Conservation (phyloP, 169 alveolate species). For the Eimeria sp. region DNA sequence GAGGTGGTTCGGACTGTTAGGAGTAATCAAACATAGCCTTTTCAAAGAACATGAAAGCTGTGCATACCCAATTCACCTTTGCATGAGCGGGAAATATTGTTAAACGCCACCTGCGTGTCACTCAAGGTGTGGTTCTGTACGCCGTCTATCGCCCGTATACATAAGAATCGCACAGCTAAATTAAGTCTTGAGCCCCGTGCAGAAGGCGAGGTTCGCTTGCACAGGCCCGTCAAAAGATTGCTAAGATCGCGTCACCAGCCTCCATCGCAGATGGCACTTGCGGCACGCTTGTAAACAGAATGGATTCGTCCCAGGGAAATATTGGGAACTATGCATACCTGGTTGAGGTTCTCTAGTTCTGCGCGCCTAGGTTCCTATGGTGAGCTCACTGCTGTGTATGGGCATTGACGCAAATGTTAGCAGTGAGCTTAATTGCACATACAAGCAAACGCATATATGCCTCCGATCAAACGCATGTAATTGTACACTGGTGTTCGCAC, state of each 20-base stretch:
- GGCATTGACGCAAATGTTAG: background rate
- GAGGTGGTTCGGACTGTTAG: background rate
- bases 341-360: background rate
- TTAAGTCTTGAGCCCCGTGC: background rate
- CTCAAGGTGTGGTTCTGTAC: background rate
- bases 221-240: background rate
- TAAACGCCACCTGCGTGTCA: background rate
- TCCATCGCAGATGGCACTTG: background rate
- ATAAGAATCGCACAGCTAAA: background rate
- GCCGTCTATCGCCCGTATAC: background rate
- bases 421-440: background rate
- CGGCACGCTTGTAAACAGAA: background rate
- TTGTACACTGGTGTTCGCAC: background rate
- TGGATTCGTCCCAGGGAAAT: background rate
- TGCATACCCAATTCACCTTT: background rate
- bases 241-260: background rate
- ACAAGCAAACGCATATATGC: background rate
- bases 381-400: background rate
- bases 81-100: background rate
- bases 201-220: background rate
- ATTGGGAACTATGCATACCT: background rate
- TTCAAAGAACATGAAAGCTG: background rate
- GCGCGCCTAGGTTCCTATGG: background rate
- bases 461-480: background rate
- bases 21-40: background rate